Conservation (phyloP, 2,329 filamentous ascomycete species). For the Stemphylium lycopersici region DNA sequence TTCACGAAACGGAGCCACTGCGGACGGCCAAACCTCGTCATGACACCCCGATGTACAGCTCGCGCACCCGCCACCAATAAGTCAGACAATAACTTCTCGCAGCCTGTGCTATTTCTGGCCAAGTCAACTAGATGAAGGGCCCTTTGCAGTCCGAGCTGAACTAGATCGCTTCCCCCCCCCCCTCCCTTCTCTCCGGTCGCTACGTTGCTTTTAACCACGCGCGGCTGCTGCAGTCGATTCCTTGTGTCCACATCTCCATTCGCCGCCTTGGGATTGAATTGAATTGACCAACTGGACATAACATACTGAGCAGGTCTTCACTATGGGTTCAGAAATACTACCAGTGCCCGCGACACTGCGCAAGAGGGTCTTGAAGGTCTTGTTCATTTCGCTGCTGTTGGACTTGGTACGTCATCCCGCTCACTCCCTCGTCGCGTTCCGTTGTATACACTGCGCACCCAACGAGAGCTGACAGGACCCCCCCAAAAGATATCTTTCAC, state of each 20-base stretch:
- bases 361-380: conserved; percentile 82
- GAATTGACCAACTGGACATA: not conserved
- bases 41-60: conserved; percentile 16
- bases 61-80: conserved; percentile 13
- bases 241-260: conserved; percentile 18
- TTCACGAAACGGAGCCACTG: conserved; percentile 19
- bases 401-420: conserved; percentile 71
- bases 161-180: conserved; percentile 6
- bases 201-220: conserved; percentile 24
- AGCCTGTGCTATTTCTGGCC: conserved; percentile 24
- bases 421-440: conserved; percentile 12
- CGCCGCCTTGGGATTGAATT: not conserved
- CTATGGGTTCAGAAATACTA: conserved; percentile 34
- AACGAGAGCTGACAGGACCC: conserved; percentile 13
- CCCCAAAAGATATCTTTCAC: conserved; percentile 88
- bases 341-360: conserved; percentile 59
- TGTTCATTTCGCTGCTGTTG: conserved; percentile 86
- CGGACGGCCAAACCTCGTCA: conserved; percentile 20
- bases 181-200: conserved; percentile 22
- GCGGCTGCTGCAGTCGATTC: conserved; percentile 7
- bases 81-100: conserved; percentile 5
- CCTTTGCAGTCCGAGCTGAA: conserved; percentile 12
- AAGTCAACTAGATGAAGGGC: conserved; percentile 11
- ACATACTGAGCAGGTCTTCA: not conserved
- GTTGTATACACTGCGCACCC: not conserved